Percentiles rank a stretch among this genome's conserved stretches.
phyloP scores from a whole-genome alignment of 345 rosid genomes.

The Sonneratia caseolaris region DNA sequence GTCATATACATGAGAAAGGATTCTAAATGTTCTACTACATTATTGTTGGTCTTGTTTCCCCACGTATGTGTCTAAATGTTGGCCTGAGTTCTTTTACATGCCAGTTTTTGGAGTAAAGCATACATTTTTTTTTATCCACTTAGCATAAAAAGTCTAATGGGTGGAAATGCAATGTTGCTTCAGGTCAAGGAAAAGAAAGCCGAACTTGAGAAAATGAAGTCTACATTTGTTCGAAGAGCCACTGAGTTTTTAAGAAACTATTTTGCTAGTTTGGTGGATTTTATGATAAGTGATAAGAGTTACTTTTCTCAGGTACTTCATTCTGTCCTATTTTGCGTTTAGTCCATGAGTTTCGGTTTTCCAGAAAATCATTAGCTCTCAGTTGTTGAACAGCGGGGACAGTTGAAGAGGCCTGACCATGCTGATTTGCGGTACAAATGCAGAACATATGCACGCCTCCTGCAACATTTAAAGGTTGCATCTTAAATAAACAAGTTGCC shows the following conservation, averaged over 20 bases:
- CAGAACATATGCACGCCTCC: slow-evolving; percentile 97
- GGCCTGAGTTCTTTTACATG: neutral
- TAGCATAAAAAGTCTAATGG: neutral
- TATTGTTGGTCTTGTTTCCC: neutral
- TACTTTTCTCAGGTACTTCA: slow-evolving; percentile 86
- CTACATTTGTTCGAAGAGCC: slow-evolving; percentile 82
- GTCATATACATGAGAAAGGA: neutral
- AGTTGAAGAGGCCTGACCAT: slow-evolving; percentile 98
- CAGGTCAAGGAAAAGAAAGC: slow-evolving; percentile 87
- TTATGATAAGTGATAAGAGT: slow-evolving; percentile 95
- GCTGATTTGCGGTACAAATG: slow-evolving; percentile 98
- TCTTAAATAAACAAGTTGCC: slow-evolving; percentile 7
- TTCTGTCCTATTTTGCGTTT: neutral
- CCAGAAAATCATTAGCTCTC: neutral
- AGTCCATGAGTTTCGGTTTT: neutral
- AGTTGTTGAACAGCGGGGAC: slow-evolving; percentile 61
- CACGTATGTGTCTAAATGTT: neutral
- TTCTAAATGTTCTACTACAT: neutral
- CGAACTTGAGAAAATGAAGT: slow-evolving; percentile 70
- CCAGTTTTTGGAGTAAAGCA: neutral
- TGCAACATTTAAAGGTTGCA: slow-evolving; percentile 86
- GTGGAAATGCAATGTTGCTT: neutral
- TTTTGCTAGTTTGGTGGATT: slow-evolving; percentile 98
- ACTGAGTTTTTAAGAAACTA: slow-evolving; percentile 93
- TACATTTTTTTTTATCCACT: neutral